Percentiles rank a stretch among this genome's conserved stretches.
phyloP scores from a whole-genome alignment of 208 protist species.

The Trypanosoma platydactyli region DNA sequence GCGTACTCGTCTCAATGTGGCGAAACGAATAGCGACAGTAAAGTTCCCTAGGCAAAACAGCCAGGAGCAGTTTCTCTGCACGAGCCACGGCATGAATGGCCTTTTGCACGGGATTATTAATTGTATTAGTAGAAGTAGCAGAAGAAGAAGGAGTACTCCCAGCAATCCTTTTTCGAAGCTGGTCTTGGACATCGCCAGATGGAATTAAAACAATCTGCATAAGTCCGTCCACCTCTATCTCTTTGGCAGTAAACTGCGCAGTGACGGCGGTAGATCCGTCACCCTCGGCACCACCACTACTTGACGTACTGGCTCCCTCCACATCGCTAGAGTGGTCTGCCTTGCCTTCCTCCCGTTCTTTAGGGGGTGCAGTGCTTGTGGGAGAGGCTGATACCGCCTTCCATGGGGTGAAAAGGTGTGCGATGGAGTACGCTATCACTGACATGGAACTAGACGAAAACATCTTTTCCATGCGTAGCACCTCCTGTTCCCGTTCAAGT shows the following conservation, averaged over 20 bases:
- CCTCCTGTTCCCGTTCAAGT: conserved; percentile 60
- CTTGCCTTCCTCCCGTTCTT: neutral
- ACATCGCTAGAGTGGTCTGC: too few species aligned
- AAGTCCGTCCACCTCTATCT: conserved; percentile 59
- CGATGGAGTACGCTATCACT: conserved; percentile 52
- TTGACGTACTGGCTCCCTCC: neutral
- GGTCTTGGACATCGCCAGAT: conserved; percentile 37
- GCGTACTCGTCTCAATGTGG: conserved; percentile 45
- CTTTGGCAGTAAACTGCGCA: conserved; percentile 41
- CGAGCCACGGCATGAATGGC: conserved; percentile 5
- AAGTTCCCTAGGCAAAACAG: conserved; percentile 45
- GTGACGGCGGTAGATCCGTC: neutral
- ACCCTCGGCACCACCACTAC: neutral
- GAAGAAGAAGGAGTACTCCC: conserved; percentile 10
- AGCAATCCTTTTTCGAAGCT: conserved; percentile 30
- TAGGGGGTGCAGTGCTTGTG: neutral
- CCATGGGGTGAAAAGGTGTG: conserved; percentile 44
- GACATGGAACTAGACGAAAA: conserved; percentile 55
- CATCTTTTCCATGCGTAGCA: conserved; percentile 58
- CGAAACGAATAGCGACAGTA: conserved; percentile 56
- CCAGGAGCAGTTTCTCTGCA: conserved; percentile 34
- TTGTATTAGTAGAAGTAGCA: neutral
- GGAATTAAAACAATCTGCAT: conserved; percentile 63
- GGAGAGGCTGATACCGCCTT: neutral
- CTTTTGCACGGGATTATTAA: neutral